These are phyloP conservation scores for Priceomyces castillae DNA, from an alignment of 805 yeast species.

Conservation along the genomic window DNA sequence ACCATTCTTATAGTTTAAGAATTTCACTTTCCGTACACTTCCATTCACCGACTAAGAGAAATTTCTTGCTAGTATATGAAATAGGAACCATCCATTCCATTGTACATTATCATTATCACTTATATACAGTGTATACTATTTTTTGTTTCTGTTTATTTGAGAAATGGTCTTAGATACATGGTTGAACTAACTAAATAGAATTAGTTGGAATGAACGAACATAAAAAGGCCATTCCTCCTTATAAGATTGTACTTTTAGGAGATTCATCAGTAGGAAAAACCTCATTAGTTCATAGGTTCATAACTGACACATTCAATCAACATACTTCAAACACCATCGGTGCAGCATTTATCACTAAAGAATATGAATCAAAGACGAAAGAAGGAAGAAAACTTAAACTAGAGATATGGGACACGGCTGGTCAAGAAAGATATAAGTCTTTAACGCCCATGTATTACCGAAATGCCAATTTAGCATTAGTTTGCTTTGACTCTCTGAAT, in stretches of 20 bases:
- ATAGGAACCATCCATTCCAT: too few relatives aligned
- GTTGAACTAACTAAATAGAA: background rate
- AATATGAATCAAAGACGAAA: constrained; percentile 28
- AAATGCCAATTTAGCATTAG: constrained; percentile 68
- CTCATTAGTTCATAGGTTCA: constrained; percentile 81
- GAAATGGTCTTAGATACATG: too few relatives aligned
- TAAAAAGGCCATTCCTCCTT: constrained; percentile 19
- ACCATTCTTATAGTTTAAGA: too few relatives aligned
- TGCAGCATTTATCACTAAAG: constrained; percentile 93
- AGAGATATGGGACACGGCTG: constrained; percentile 88
- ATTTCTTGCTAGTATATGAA: too few relatives aligned
- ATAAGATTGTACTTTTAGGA: constrained; percentile 44
- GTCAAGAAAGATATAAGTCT: constrained; percentile 76
- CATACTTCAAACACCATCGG: constrained; percentile 92
- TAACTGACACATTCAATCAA: constrained; percentile 65
- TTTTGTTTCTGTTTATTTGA: too few relatives aligned
- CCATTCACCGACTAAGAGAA: too few relatives aligned
- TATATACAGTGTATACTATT: too few relatives aligned
- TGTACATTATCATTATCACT: too few relatives aligned
- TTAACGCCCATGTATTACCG: constrained; percentile 83
- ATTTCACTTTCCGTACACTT: too few relatives aligned
- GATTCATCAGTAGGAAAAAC: constrained; percentile 64
- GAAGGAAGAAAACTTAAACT: constrained; percentile 48
- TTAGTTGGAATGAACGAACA: background rate
- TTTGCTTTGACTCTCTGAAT: constrained; percentile 79